Base-by-base conservation (phyloP, 208 protist species). In the Crithidia thermophila region DNA sequence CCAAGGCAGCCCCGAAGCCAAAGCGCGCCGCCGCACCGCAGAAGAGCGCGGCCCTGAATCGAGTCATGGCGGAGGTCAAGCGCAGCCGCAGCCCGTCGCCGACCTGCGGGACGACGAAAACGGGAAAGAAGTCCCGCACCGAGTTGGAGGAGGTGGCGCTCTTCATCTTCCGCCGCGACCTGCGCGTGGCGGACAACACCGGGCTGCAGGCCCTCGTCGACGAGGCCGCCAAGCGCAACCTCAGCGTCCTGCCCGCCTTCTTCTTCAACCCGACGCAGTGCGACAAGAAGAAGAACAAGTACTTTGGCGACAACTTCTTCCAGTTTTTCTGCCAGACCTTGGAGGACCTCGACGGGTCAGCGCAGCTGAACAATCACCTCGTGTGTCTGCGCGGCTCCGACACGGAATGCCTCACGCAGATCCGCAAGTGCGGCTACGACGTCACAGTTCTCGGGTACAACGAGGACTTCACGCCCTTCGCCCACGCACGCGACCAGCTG, bases 231-330 rank as follows among this genome's bases (percentile, higher is more conserved):
- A 34, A 33, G 21, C 43, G 57, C 33, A 73, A 55, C 18, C 31
- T 88, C 16, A 28, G 42, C 21, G 56, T 94, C 9, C 61, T 94
- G 14, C 82, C 85, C 10, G 72, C 84, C 50, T 94, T 94, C 58
- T 90, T 91, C 67, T 91, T 94, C 72, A 91, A 94, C 64, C 84
- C 88, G 0, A 33, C 72, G 34, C 85, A 94, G 67, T 80, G 73
- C 62, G 80, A 87, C 56, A 67, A 73, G 65, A 57, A 55, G 21
- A 67, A 72, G 18, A 94, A 94, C 58, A 34, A 74, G 36, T 94
- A 94, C 75, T 94, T 89, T 65, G 77, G 85, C 31, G 74, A 77
- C 4, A 75, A 75, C 27, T 88, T 79, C 64, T 83, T 94, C 36
- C 75, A 89, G 47, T 91, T 94, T 23, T 63, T 94, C 59, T 90